A percentile compares a stretch with the other conserved stretches of the same genome.
Evolutionary conservation across 805 yeast genomes (phyloP).

Genomic region (Yamadazyma scolyti): DNA sequence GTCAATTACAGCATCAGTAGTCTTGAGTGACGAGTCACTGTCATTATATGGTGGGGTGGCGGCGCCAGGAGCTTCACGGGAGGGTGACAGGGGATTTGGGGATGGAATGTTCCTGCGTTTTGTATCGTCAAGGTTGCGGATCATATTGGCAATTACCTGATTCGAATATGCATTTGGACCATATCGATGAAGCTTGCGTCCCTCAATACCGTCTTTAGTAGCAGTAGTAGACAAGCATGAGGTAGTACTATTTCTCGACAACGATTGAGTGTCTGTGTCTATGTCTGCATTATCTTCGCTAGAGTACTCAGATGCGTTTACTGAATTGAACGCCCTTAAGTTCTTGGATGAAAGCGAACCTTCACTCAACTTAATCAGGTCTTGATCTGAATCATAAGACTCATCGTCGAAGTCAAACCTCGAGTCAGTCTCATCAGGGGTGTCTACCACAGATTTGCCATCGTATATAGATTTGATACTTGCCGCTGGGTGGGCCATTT

Average conservation of each 20-base stretch:
- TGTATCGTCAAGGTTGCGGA: slow-evolving; percentile 6
- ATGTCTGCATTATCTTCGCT: slow-evolving; percentile 1
- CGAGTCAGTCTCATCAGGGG: slow-evolving; percentile 20
- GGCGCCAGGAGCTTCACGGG: not conserved
- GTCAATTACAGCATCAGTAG: slow-evolving; percentile 25
- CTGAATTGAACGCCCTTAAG: slow-evolving; percentile 9
- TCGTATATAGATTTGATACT: slow-evolving; percentile 36
- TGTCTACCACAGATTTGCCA: slow-evolving; percentile 27
- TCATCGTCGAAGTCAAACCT: slow-evolving; percentile 11
- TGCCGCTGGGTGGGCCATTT: slow-evolving; percentile 42
- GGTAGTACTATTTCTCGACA: slow-evolving; percentile 58
- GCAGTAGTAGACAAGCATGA: slow-evolving; percentile 72
- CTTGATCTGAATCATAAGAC: slow-evolving; percentile 2
- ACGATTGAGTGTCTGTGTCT: slow-evolving; percentile 44
- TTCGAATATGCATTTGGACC: slow-evolving; percentile 36
- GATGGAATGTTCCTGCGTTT: not conserved
- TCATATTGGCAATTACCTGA: slow-evolving; percentile 20
- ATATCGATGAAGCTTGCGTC: slow-evolving; percentile 48
- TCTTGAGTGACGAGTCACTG: slow-evolving; percentile 18
- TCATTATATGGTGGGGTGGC: not conserved
- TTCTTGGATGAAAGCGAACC: slow-evolving; percentile 17
- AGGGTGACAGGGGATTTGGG: not conserved
- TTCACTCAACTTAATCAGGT: slow-evolving; percentile 5
- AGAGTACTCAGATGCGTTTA: not conserved
- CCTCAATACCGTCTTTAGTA: slow-evolving; percentile 71